Conservation (phyloP, 2,329 filamentous ascomycete species). For the Colletotrichum musicola region DNA sequence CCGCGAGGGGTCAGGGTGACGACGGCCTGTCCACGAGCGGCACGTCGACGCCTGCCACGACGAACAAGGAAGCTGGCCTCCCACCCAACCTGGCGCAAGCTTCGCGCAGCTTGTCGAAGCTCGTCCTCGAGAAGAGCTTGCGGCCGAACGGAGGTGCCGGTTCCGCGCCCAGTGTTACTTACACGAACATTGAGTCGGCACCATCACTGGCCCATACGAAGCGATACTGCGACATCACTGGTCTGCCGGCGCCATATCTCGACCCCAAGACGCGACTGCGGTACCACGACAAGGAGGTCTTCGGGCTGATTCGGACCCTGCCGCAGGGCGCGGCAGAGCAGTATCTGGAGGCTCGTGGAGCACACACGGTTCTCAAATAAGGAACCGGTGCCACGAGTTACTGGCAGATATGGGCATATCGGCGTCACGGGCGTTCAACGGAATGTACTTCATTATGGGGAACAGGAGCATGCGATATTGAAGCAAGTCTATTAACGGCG, state of each 20-base stretch:
- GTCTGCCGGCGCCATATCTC: constrained; percentile 88
- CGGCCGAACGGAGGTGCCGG: constrained; percentile 54
- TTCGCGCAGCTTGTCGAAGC: constrained; percentile 84
- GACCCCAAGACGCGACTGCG: constrained; percentile 95
- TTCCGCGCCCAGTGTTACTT: constrained; percentile 81
- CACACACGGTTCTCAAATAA: constrained; percentile 93
- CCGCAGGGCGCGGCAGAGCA: constrained; percentile 87
- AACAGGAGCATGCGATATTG: background rate
- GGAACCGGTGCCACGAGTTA: constrained; percentile 21
- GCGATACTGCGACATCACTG: constrained; percentile 96
- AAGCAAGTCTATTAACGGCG: background rate
- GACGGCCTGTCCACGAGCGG: constrained; percentile 69
- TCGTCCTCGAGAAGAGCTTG: constrained; percentile 88
- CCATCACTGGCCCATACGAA: constrained; percentile 87
- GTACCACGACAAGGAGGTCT: constrained; percentile 95
- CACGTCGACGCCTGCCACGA: constrained; percentile 67
- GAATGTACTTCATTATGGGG: constrained; percentile 1
- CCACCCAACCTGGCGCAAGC: constrained; percentile 88
- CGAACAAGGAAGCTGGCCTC: constrained; percentile 52
- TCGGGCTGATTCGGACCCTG: constrained; percentile 82
- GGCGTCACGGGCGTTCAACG: constrained; percentile 5
- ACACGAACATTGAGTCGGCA: constrained; percentile 96
- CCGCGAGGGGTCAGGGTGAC: constrained; percentile 50
- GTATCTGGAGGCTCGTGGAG: constrained; percentile 89
- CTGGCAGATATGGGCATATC: background rate